Conservation (phyloP, 352 stramenopile genomes). For the Thraustochytrium aureum region DNA sequence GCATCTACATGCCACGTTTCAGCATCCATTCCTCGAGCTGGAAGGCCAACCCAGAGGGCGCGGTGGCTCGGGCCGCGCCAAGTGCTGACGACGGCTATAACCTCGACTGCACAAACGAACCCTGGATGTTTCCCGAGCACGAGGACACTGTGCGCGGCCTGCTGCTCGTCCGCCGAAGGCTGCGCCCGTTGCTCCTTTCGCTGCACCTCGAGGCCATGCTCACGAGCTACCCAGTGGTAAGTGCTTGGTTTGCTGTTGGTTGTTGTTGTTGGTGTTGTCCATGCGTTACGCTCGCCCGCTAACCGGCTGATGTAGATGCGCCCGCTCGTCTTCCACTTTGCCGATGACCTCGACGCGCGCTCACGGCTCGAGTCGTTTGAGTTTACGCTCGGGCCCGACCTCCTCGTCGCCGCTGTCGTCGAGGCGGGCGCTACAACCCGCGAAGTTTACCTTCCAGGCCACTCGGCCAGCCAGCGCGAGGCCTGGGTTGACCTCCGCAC, state of each 20-base stretch:
- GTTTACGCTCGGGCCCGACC: slow-evolving; percentile 34
- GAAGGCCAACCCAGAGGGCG: slow-evolving; percentile 15
- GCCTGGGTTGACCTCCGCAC: slow-evolving; percentile 42
- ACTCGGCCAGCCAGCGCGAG: background rate
- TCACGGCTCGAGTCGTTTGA: slow-evolving; percentile 52
- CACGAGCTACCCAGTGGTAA: slow-evolving; percentile 27
- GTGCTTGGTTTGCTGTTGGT: background rate
- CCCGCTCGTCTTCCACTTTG: slow-evolving; percentile 43
- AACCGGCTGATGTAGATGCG: slow-evolving; percentile 33
- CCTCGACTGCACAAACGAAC: slow-evolving; percentile 53
- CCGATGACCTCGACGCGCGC: background rate
- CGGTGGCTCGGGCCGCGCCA: too few species aligned
- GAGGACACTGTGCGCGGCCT: slow-evolving; percentile 16
- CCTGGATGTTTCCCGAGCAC: slow-evolving; percentile 55
- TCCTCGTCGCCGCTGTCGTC: slow-evolving; percentile 48
- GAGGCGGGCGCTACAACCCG: background rate
- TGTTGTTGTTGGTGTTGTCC: background rate
- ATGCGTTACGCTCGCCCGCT: background rate
- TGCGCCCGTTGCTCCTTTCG: slow-evolving; percentile 28
- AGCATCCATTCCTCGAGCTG: slow-evolving; percentile 52
- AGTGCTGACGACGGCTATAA: slow-evolving; percentile 19
- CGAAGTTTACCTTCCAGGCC: slow-evolving; percentile 50
- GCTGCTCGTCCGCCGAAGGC: slow-evolving; percentile 1
- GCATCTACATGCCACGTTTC: slow-evolving; percentile 50
- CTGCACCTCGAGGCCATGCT: slow-evolving; percentile 33